Evolutionary conservation across 2,329 filamentous ascomycete species (phyloP), one percentile per base, ranked within the genome.

Genomic region (Penicillium sp.): DNA sequence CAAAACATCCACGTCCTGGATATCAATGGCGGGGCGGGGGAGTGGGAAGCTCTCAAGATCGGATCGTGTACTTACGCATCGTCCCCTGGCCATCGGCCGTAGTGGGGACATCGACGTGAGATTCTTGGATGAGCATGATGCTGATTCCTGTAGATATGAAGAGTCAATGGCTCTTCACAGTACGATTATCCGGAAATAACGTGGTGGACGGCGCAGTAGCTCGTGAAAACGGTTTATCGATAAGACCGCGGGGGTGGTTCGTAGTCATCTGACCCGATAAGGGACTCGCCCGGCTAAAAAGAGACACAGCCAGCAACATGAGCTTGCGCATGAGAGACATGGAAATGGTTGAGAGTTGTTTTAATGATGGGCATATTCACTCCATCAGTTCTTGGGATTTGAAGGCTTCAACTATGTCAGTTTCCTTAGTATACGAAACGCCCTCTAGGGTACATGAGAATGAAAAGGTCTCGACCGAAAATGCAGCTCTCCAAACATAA

Each of bases 61-160:
- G 7, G 14, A 2, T 4, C 25, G 30, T 25, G 38, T 61, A 68
- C 71, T 63, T 74, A 78, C 76, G 74, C 76, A 78, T 78, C 43
- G 62, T 68, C 26, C 76, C 76, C 57, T 71, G 67, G 43, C 75
- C 76, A 59, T 73, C 76, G n/a, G 73, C 76, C 55, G 65, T 72
- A 59, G 75, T 78, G 45, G 72, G 71, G 19, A 78, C 76, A 72
- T 78, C 76, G 57, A 73, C 65, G 57, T 70, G 65, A 33, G 67
- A 72, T 66, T 78, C 76, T 59, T 73, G 70, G 40, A 78, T 71
- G 38, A 78, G 65, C 76, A 78, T 78, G 13, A 48, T 49, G n/a
- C 3, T 10, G 35, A 8, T 26, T 52, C 10, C 25, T 10, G 6
- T 16, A n/a, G 16, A 11, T 11, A 2, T n/a, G 45, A n/a, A n/a